phyloP scores from a whole-genome alignment of 2,329 filamentous ascomycete genomes.

The Juglanconis oblonga region DNA sequence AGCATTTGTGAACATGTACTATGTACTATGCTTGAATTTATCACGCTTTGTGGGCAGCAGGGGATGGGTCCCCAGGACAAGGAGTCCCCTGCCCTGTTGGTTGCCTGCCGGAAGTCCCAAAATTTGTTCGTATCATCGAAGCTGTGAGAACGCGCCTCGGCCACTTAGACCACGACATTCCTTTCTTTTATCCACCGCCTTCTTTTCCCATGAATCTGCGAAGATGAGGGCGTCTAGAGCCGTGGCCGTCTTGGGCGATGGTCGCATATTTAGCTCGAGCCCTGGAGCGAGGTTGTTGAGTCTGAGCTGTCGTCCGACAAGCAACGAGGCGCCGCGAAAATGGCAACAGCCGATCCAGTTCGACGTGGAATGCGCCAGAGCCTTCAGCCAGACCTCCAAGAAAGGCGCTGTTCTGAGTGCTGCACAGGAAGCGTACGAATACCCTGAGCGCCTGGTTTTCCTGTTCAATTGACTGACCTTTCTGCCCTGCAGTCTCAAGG shows the following conservation, averaged over 20 bases:
- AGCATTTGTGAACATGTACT: no score
- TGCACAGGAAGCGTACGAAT: conserved; percentile 36
- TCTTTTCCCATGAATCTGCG: conserved; percentile 20
- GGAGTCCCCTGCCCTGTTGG: background rate
- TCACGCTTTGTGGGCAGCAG: no score
- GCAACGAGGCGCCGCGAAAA: conserved; percentile 27
- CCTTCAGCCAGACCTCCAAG: conserved; percentile 36
- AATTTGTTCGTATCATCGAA: conserved; percentile 12
- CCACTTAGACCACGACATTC: conserved; percentile 14
- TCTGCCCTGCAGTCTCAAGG: conserved; percentile 38
- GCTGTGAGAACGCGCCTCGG: conserved; percentile 7
- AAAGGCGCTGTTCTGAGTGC: conserved; percentile 31
- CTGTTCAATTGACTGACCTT: background rate
- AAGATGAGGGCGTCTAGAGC: conserved; percentile 40
- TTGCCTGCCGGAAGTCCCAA: conserved; percentile 19
- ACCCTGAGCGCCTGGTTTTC: background rate
- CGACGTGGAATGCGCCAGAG: conserved; percentile 29
- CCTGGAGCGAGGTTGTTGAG: conserved; percentile 32
- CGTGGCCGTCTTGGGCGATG: conserved; percentile 35
- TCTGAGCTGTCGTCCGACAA: conserved; percentile 27
- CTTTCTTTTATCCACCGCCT: conserved; percentile 17
- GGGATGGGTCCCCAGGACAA: background rate
- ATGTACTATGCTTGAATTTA: no score
- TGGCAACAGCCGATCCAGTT: conserved; percentile 30
- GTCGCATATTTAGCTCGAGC: conserved; percentile 32